These are phyloP conservation scores for Platanthera guangdongensis DNA, from an alignment of 106 monocot species.

Conservation along the genomic window DNA sequence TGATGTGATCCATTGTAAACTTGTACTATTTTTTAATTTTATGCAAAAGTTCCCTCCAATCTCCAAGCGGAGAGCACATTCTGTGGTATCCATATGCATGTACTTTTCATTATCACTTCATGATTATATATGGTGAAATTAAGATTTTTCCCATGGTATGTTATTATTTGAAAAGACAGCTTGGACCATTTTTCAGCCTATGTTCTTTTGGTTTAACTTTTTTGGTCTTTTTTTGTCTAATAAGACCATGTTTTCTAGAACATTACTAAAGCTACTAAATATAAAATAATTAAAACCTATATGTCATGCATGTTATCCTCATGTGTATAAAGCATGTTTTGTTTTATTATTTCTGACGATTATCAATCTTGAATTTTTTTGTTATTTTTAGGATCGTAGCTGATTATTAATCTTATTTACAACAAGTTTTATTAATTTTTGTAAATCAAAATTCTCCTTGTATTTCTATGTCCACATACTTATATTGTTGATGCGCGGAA, in stretches of 20 bases:
- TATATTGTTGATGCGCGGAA: no score
- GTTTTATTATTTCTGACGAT: not conserved
- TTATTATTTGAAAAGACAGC: not conserved
- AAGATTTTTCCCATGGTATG: not conserved
- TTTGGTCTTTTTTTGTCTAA: not conserved
- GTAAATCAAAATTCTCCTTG: not conserved
- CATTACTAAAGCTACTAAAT: not conserved
- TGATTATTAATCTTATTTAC: not conserved
- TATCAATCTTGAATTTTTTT: not conserved
- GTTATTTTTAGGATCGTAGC: not conserved
- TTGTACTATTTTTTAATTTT: no score
- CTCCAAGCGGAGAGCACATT: no score
- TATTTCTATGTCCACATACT: no score
- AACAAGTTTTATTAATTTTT: not conserved
- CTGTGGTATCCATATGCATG: no score
- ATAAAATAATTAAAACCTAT: not conserved
- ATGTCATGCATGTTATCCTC: not conserved
- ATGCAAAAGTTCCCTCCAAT: no score
- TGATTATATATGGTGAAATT: not conserved
- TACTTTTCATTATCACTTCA: conserved; percentile 18
- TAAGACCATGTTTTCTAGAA: not conserved
- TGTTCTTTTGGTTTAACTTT: no score
- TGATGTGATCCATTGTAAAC: no score
- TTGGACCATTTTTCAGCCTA: not conserved
- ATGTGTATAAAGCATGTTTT: not conserved